These are phyloP conservation scores for Kalanchoe fedtschenkoi DNA, from an alignment of 164 flowering plant species.

Conservation along the genomic window DNA sequence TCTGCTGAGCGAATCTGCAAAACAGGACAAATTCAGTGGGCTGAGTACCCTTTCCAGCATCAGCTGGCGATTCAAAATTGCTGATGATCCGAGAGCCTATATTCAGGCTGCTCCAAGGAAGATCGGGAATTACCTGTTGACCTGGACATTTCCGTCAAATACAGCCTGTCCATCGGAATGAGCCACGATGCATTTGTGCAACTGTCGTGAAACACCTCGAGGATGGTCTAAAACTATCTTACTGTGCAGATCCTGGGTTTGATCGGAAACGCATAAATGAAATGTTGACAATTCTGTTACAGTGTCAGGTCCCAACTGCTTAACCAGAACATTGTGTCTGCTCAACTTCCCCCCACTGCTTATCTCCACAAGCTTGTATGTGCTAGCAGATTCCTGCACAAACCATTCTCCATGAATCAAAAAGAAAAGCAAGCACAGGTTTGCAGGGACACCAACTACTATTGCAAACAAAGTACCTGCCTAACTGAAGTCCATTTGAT, in stretches of 20 bases:
- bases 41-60: not conserved
- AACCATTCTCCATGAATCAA: not conserved
- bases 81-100: no score
- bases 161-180: conserved; percentile 75
- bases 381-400: conserved; percentile 56
- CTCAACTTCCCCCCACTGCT: conserved; percentile 83
- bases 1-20: conserved; percentile 76
- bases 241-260: conserved; percentile 86
- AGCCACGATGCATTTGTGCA: conserved; percentile 90
- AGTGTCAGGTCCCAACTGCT: conserved; percentile 78
- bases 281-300: conserved; percentile 64
- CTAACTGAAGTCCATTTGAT: conserved; percentile 73
- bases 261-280: conserved; percentile 49
- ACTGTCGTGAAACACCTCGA: conserved; percentile 59
- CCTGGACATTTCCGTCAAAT: conserved; percentile 80
- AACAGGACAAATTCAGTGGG: conserved; percentile 4
- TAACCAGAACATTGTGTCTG: conserved; percentile 74
- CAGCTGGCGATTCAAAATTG: no score
- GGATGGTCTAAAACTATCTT: conserved; percentile 77
- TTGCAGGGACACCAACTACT: not conserved
- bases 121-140: conserved; percentile 54
- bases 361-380: conserved; percentile 60
- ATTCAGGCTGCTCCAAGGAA: no score
- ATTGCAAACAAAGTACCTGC: conserved; percentile 37
- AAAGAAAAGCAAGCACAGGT: not conserved